A percentile compares a stretch with the other conserved stretches of the same genome.
Conservation (phyloP, 331 rosid genomes). For the Ulmus americana region DNA sequence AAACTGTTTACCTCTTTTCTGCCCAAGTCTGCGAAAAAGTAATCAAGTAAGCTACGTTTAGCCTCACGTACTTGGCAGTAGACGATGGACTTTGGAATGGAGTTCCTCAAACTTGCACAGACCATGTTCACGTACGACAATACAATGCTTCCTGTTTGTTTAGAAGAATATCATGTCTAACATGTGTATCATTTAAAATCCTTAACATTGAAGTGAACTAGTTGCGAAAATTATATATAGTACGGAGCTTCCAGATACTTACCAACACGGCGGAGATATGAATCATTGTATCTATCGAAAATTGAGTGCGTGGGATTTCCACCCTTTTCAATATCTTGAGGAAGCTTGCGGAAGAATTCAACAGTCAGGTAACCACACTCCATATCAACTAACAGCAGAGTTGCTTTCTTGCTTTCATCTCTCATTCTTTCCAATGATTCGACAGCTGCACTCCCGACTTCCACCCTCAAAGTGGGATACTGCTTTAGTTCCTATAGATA, state of each 20-base stretch:
- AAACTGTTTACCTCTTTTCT: conserved; percentile 49
- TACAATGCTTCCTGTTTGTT: conserved; percentile 58
- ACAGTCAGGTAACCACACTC: conserved; percentile 47
- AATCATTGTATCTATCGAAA: conserved; percentile 41
- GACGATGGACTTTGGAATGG: conserved; percentile 79
- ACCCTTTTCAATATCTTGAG: conserved; percentile 50
- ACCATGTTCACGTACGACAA: conserved; percentile 80
- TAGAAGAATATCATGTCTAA: background rate
- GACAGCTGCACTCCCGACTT: conserved; percentile 36
- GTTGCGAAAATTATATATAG: background rate
- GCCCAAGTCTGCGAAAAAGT: conserved; percentile 73
- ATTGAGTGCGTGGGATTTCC: conserved; percentile 48
- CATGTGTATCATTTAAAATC: background rate
- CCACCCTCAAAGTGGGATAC: conserved; percentile 42
- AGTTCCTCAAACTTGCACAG: conserved; percentile 52
- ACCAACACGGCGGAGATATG: conserved; percentile 46
- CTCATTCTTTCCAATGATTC: conserved; percentile 44
- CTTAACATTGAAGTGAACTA: background rate
- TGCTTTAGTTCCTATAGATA: conserved; percentile 38
- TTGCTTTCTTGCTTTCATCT: conserved; percentile 44
- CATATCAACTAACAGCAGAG: conserved; percentile 46
- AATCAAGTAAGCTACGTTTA: conserved; percentile 74
- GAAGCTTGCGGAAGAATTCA: conserved; percentile 50
- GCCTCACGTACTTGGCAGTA: conserved; percentile 92
- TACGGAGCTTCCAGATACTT: conserved; percentile 12